These are phyloP conservation scores for Rhizopus arrhizus DNA, from an alignment of 371 early-diverging fungal genomes.

Conservation along the genomic window DNA sequence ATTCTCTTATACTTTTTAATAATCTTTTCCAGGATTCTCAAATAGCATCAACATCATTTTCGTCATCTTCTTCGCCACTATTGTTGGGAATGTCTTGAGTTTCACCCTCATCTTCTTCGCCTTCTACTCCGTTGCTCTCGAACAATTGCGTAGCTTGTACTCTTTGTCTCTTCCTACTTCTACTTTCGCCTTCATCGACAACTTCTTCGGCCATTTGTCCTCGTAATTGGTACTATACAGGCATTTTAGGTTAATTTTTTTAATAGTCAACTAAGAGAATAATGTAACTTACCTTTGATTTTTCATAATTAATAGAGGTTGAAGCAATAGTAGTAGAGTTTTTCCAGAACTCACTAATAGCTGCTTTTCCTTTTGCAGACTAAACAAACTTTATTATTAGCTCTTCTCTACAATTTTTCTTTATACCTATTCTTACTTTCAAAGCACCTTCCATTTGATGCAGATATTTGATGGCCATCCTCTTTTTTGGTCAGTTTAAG, in stretches of 20 bases:
- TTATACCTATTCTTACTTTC: slow-evolving; percentile 5
- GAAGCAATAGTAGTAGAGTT: slow-evolving; percentile 3
- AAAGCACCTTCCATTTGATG: background rate
- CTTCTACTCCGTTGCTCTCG: slow-evolving; percentile 1
- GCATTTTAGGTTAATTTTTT: slow-evolving; percentile 8
- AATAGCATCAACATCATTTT: slow-evolving; percentile 13
- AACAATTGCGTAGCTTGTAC: slow-evolving; percentile 4
- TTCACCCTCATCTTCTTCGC: slow-evolving; percentile 8
- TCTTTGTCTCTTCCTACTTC: slow-evolving; percentile 16
- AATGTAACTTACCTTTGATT: slow-evolving; percentile 7
- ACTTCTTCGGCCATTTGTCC: slow-evolving; percentile 15
- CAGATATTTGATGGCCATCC: too few relatives aligned
- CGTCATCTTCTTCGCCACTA: slow-evolving; percentile 11
- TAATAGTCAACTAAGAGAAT: slow-evolving; percentile 7
- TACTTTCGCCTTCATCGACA: slow-evolving; percentile 11
- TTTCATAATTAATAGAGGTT: slow-evolving; percentile 7
- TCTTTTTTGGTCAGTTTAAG: too few relatives aligned
- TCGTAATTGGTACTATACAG: slow-evolving; percentile 9
- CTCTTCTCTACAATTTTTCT: slow-evolving; percentile 7
- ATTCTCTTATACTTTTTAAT: slow-evolving; percentile 14
- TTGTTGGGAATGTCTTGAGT: slow-evolving; percentile 9
- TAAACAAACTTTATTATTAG: slow-evolving; percentile 5
- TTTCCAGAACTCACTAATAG: background rate
- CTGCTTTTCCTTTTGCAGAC: slow-evolving; percentile 1
- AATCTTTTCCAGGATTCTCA: slow-evolving; percentile 15